A percentile compares a stretch with the other conserved stretches of the same genome.
Evolutionary conservation across 805 yeast species (phyloP).

Genomic region (Saccharomycopsis babjevae): DNA sequence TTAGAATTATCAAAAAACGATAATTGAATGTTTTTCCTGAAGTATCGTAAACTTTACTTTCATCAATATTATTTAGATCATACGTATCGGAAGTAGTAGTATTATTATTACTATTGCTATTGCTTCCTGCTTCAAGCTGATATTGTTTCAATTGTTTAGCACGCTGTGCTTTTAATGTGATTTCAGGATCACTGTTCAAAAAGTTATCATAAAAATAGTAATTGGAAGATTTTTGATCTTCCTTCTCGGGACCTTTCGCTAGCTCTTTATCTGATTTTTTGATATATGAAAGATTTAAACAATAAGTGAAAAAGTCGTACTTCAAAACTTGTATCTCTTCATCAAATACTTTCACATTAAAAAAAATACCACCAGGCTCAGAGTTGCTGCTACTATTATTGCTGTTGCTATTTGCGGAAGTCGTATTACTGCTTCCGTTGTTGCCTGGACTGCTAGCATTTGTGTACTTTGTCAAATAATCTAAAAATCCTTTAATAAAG

Average conservation of each 20-base stretch:
- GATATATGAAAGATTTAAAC: background rate
- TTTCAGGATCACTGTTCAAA: constrained; percentile 8
- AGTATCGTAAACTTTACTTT: constrained; percentile 11
- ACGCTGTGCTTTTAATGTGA: constrained; percentile 7
- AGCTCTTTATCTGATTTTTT: background rate
- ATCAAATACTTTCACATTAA: background rate
- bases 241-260: background rate
- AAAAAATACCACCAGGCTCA: background rate
- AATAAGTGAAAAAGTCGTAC: background rate
- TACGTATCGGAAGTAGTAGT: too few relatives aligned
- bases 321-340: background rate
- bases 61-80: background rate
- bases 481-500: constrained; percentile 26
- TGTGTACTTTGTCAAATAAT: constrained; percentile 21
- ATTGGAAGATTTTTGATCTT: background rate
- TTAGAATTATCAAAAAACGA: constrained; percentile 38
- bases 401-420: background rate
- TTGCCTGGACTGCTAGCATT: constrained; percentile 25
- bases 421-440: background rate
- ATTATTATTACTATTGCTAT: background rate
- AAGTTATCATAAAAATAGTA: constrained; percentile 17
- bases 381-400: background rate
- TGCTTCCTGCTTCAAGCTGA: constrained; percentile 3
- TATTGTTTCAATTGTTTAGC: constrained; percentile 8
- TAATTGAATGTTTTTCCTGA: constrained; percentile 22